phyloP scores from a whole-genome alignment of 805 yeast species.

The Candida piceae region DNA sequence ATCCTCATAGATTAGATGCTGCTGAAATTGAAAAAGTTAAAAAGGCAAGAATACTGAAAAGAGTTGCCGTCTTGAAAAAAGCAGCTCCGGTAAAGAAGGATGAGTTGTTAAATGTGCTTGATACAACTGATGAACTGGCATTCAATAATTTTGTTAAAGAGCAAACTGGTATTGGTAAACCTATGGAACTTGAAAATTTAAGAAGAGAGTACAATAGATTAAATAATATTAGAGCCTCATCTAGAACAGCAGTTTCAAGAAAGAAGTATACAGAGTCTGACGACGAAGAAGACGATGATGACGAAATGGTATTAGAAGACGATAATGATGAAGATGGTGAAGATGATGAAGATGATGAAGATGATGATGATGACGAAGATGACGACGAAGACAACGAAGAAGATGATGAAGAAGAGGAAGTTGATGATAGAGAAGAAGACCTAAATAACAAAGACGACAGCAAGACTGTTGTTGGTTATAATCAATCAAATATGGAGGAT shows the following conservation, averaged over 20 bases:
- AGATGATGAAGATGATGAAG: not conserved
- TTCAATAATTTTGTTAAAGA: too few species aligned
- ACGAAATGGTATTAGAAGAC: slow-evolving; percentile 1
- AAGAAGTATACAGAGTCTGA: not conserved
- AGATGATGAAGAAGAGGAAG: not conserved
- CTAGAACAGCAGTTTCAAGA: too few species aligned
- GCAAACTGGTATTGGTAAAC: too few species aligned
- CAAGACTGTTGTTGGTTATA: too few species aligned
- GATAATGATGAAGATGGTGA: slow-evolving; percentile 1
- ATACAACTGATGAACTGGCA: not conserved
- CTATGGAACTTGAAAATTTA: too few species aligned
- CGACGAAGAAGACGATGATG: slow-evolving; percentile 6
- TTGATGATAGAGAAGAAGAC: too few species aligned
- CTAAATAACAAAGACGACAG: too few species aligned
- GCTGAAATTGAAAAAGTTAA: slow-evolving; percentile 19
- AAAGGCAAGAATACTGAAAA: slow-evolving; percentile 9
- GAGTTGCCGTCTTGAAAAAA: not conserved
- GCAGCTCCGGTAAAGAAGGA: not conserved
- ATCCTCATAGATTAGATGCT: slow-evolving; percentile 19
- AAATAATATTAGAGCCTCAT: too few species aligned
- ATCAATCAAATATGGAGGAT: too few species aligned
- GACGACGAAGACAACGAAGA: not conserved
- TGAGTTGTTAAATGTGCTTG: too few species aligned
- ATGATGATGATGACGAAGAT: not conserved
- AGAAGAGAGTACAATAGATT: too few species aligned